Evolutionary conservation across 805 yeast genomes (phyloP).

Genomic region (Lipomyces spencermartinsiae): DNA sequence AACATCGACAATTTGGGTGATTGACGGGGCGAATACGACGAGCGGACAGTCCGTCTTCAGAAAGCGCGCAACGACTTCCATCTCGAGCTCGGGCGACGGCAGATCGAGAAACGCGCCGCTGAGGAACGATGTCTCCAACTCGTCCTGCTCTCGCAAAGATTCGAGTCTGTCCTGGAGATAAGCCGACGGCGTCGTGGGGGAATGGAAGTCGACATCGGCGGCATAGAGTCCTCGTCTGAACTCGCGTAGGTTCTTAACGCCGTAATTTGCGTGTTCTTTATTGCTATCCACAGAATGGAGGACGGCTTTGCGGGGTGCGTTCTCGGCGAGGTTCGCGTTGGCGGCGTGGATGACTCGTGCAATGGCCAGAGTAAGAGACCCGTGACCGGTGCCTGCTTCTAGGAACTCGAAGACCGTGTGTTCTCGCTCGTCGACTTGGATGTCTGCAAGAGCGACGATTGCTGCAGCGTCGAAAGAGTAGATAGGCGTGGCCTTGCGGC

Average conservation of each 20-base stretch:
- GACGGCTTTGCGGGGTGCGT: constrained; percentile 51
- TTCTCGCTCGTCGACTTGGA: constrained; percentile 48
- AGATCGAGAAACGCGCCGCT: constrained; percentile 56
- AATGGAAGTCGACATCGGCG: constrained; percentile 55
- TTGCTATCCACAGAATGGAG: constrained; percentile 55
- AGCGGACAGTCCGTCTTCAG: constrained; percentile 54
- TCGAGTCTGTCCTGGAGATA: constrained; percentile 21
- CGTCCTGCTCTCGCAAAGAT: constrained; percentile 38
- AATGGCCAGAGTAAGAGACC: constrained; percentile 56
- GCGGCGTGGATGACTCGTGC: constrained; percentile 54
- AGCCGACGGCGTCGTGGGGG: constrained; percentile 40
- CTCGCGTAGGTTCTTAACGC: constrained; percentile 49
- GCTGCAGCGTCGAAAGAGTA: constrained; percentile 58
- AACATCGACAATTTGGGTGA: constrained; percentile 55
- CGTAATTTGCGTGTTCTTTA: constrained; percentile 51
- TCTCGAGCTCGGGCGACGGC: constrained; percentile 52
- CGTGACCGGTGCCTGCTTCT: constrained; percentile 65
- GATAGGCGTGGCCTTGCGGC: constrained; percentile 58
- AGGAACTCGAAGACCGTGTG: constrained; percentile 50
- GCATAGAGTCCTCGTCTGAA: constrained; percentile 54
- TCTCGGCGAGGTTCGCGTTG: constrained; percentile 45
- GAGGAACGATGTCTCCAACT: constrained; percentile 45
- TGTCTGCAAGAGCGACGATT: constrained; percentile 55
- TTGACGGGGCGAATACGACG: constrained; percentile 56
- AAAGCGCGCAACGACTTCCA: constrained; percentile 46